Base-by-base conservation (phyloP, 179 eudicot species). In the Amaranthus tricolor region DNA sequence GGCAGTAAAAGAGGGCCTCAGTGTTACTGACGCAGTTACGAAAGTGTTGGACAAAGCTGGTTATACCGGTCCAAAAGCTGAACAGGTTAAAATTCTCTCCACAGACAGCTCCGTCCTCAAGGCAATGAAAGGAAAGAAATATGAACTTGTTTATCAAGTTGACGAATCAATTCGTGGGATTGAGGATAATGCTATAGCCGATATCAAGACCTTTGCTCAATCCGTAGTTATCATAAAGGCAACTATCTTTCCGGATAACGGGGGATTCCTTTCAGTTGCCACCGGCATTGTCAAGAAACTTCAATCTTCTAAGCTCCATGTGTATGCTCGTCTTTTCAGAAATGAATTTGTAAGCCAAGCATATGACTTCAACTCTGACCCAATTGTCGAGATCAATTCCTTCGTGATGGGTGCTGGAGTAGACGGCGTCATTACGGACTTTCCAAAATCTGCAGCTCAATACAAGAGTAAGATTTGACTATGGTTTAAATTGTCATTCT, bases 341-440 rank as follows among this genome's bases (percentile, higher is more conserved):
- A 95, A 95, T 19, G 99, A 95, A 87, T 91, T 87, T 73, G 61
- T 79, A 24, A 80, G 89, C 73, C 88, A 87, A 80, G 85, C 92
- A 7, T 88, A 83, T 80, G 99, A 95, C 76, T 93, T 95, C 90
- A 88, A 80, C 43, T 78, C 92, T 0, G 98, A 95, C 74, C 85
- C 89, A 20, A 75, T 50, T 62, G 91, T 83, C 45, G 94, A 93
- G 82, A 76, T 95, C 58, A 91, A 87, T 76, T 70, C 85, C 4
- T 86, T 13, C 64, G 86, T 82, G 45, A 9, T 49, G 67, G 83
- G 56, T 62, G 81, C 85, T 66, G 85, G 76, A n/a, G 68, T 87
- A n/a, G 85, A 93, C 74, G 99, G 98, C 20, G 52, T 95, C 55
- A 79, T 95, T 50, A 85, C 99, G 6, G 98, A 91, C 19, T 95